phyloP scores from a whole-genome alignment of 139 green algal species.

The Chlorella sp. region DNA sequence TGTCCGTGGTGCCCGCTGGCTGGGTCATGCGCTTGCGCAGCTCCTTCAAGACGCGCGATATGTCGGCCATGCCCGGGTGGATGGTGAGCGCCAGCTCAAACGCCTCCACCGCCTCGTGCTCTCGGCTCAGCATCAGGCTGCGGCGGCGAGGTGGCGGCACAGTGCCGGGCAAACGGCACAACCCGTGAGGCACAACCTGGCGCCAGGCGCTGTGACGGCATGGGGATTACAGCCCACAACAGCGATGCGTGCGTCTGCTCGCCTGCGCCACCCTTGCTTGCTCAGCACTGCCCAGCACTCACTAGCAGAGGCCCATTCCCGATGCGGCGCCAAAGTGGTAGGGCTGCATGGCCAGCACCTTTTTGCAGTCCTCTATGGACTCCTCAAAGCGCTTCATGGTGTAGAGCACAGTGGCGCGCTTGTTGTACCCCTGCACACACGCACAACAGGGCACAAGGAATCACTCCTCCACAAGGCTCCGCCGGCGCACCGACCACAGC shows the following conservation, averaged over 20 bases:
- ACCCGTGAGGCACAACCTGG: background rate
- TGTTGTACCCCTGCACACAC: slow-evolving; percentile 56
- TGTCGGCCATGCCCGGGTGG: slow-evolving; percentile 3
- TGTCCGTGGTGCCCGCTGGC: background rate
- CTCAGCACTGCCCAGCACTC: slow-evolving; percentile 3
- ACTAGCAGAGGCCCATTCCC: slow-evolving; percentile 59
- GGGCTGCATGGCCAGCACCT: slow-evolving; percentile 31
- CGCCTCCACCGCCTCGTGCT: slow-evolving; percentile 3
- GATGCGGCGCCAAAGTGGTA: slow-evolving; percentile 64
- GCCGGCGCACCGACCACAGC: background rate
- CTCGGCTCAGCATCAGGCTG: slow-evolving; percentile 6
- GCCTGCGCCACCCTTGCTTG: no score
- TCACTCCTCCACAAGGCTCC: background rate
- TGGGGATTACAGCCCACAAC: no score
- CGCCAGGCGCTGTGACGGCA: no score
- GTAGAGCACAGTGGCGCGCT: slow-evolving; percentile 63
- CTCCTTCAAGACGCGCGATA: background rate
- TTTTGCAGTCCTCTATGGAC: slow-evolving; percentile 34
- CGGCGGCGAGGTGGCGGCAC: background rate
- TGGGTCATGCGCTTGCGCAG: background rate
- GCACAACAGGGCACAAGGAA: background rate
- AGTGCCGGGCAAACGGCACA: no score
- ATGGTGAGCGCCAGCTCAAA: slow-evolving; percentile 9
- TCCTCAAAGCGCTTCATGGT: slow-evolving; percentile 44
- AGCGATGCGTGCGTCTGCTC: no score